Conservation (phyloP, 257 asterid genomes). For the Handroanthus guayacan region DNA sequence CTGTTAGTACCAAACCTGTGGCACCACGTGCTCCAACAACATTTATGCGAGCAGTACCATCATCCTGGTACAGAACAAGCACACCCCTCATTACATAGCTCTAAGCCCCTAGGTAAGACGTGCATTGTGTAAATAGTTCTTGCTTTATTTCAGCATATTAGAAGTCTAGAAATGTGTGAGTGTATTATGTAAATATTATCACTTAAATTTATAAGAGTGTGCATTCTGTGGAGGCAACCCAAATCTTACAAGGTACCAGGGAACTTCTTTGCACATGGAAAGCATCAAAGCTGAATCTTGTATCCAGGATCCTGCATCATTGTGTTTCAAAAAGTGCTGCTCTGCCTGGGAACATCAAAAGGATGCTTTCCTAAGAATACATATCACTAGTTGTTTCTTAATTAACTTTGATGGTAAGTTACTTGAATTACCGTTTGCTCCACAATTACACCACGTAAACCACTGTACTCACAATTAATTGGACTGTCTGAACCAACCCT, state of each 20-base stretch:
- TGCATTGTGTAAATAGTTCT: slow-evolving; percentile 20
- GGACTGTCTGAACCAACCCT: slow-evolving; percentile 97
- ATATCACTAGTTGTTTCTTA: not conserved
- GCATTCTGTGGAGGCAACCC: slow-evolving; percentile 22
- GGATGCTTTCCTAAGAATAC: slow-evolving; percentile 1
- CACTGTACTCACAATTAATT: slow-evolving; percentile 88
- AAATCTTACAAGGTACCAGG: slow-evolving; percentile 91
- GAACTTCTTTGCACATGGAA: slow-evolving; percentile 98
- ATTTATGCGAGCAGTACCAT: slow-evolving; percentile 85
- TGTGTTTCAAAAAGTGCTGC: slow-evolving; percentile 95
- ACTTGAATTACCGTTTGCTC: slow-evolving; percentile 85
- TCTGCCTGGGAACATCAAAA: slow-evolving; percentile 71
- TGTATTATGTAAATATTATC: not conserved
- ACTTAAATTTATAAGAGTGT: not conserved
- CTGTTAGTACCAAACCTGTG: slow-evolving; percentile 86
- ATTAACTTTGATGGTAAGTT: slow-evolving; percentile 5
- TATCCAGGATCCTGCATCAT: slow-evolving; percentile 99
- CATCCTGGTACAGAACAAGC: slow-evolving; percentile 63
- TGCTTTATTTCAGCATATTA: slow-evolving; percentile 21
- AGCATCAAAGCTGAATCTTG: slow-evolving; percentile 98
- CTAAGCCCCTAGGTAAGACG: slow-evolving; percentile 4
- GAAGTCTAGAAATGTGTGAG: slow-evolving; percentile 18
- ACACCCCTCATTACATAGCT: slow-evolving; percentile 28
- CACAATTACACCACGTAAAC: slow-evolving; percentile 92
- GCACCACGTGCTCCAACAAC: slow-evolving; percentile 98